A percentile compares a stretch with the other conserved stretches of the same genome.
These are phyloP conservation scores for Tillandsia leiboldiana DNA, from an alignment of 176 grass and related monocot genomes.

Conservation along the genomic window DNA sequence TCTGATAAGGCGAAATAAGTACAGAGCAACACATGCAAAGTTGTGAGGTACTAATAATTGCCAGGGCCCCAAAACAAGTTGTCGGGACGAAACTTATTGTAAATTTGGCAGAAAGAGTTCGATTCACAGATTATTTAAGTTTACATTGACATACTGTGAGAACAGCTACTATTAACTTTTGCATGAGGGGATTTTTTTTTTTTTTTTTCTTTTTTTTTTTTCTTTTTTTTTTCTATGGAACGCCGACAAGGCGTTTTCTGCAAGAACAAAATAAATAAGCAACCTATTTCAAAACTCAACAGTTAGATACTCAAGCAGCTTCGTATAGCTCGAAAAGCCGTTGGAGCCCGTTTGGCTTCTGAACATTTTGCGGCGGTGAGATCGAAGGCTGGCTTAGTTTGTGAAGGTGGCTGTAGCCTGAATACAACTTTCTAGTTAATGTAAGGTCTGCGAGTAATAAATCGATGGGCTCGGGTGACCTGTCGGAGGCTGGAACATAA, in stretches of 20 bases:
- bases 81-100: background rate
- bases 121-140: background rate
- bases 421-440: constrained; percentile 11
- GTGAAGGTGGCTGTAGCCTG: background rate
- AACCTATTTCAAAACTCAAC: constrained; percentile 1
- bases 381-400: constrained; percentile 24
- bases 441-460: constrained; percentile 54
- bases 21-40: background rate
- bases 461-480: constrained; percentile 41
- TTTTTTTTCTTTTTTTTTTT: background rate
- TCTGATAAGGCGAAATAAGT: no score
- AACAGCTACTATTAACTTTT: background rate
- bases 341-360: no score
- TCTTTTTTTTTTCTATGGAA: background rate
- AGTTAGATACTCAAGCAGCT: background rate
- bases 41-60: background rate
- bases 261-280: background rate
- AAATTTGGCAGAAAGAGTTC: background rate
- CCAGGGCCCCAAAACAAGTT: background rate
- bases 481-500: constrained; percentile 34
- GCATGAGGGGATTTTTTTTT: no score
- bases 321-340: background rate
- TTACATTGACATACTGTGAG: background rate
- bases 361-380: constrained; percentile 9
- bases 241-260: background rate